Evolutionary conservation across 345 rosid species (phyloP).

Genomic region (Linum lewisii): DNA sequence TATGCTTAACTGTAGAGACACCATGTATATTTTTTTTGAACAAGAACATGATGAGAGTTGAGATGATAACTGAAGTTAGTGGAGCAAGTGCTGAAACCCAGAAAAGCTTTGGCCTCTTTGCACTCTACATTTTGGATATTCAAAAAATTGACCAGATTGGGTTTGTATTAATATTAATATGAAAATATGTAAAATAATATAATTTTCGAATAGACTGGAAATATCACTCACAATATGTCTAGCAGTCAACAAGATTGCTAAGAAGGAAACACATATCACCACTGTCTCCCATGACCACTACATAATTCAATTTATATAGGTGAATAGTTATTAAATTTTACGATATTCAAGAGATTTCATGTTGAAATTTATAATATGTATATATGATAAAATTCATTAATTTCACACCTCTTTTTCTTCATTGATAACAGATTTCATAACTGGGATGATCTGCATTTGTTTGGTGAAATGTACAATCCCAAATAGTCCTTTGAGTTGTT

Average conservation of each 20-base stretch:
- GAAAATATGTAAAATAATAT: too few relatives aligned
- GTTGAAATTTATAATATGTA: neutral
- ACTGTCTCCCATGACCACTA: slow-evolving; percentile 98
- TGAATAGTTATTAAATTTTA: neutral
- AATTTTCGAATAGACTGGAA: neutral
- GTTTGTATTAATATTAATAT: too few relatives aligned
- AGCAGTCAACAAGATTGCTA: slow-evolving; percentile 54
- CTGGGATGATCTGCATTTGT: slow-evolving; percentile 86
- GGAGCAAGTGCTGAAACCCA: slow-evolving; percentile 98
- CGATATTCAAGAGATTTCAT: neutral
- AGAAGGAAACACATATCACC: slow-evolving; percentile 59
- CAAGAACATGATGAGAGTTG: slow-evolving; percentile 45
- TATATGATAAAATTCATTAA: too few relatives aligned
- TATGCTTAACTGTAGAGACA: slow-evolving; percentile 55
- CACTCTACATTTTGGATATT: slow-evolving; percentile 35
- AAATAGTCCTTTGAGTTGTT: slow-evolving; percentile 87
- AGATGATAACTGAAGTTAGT: slow-evolving; percentile 61
- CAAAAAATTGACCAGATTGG: too few relatives aligned
- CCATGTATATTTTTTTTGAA: slow-evolving; percentile 51
- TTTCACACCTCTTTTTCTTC: slow-evolving; percentile 74
- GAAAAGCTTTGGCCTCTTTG: slow-evolving; percentile 77
- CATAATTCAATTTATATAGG: slow-evolving; percentile 8
- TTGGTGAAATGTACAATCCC: slow-evolving; percentile 89
- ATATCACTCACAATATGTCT: slow-evolving; percentile 59
- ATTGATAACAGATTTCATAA: slow-evolving; percentile 42